Evolutionary conservation across 1,284 basidiomycete genomes (phyloP).

Genomic region (Boletus sp.): DNA sequence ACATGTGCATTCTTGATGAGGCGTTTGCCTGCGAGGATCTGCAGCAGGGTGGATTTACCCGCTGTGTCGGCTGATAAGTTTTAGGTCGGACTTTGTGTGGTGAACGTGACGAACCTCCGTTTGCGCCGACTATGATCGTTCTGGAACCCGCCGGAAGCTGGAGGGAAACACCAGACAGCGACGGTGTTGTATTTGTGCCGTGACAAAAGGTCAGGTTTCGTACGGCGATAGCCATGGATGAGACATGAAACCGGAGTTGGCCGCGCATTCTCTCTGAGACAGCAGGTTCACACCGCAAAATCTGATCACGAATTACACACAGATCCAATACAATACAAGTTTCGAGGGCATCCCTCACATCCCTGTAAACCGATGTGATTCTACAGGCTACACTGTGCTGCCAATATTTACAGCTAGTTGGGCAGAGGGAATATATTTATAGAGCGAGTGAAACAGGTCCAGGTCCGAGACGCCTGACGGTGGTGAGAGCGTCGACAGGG

Average conservation of each 20-base stretch:
- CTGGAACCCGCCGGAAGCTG: slow-evolving; percentile 69
- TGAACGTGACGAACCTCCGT: slow-evolving; percentile 61
- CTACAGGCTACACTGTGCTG: no score
- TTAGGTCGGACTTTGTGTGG: not conserved
- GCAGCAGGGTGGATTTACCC: slow-evolving; percentile 93
- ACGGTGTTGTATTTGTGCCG: slow-evolving; percentile 36
- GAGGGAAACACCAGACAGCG: slow-evolving; percentile 66
- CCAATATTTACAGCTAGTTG: no score
- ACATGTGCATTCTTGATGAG: slow-evolving; percentile 71
- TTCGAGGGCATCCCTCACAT: no score
- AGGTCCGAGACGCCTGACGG: no score
- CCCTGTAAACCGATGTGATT: no score
- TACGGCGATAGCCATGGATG: slow-evolving; percentile 46
- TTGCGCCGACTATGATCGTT: slow-evolving; percentile 86
- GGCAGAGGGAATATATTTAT: no score
- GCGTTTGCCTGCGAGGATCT: slow-evolving; percentile 91
- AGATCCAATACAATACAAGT: no score
- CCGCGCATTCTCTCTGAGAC: not conserved
- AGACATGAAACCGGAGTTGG: no score
- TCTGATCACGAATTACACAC: no score
- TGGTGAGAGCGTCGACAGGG: no score
- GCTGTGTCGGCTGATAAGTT: slow-evolving; percentile 43
- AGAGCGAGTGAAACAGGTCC: no score
- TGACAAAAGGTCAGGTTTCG: slow-evolving; percentile 64
- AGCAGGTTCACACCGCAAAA: no score